These are phyloP conservation scores for Camellia japonica DNA, from an alignment of 148 eudicot genomes.

Conservation along the genomic window DNA sequence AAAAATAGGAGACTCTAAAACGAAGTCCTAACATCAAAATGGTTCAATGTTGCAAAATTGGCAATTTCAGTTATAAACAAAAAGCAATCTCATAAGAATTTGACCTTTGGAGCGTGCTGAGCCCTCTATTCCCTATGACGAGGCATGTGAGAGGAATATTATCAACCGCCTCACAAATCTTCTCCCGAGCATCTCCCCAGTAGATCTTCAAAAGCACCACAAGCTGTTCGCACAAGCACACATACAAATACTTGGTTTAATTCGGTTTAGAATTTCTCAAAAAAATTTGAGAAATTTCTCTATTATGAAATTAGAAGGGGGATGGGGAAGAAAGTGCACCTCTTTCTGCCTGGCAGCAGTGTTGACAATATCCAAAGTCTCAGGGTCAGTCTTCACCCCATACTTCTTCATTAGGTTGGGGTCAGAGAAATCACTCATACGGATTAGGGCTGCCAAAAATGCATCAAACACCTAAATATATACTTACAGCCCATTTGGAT, in stretches of 20 bases:
- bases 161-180: constrained; percentile 68
- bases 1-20: too few relatives aligned
- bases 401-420: constrained; percentile 62
- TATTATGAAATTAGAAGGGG: not conserved
- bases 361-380: constrained; percentile 46
- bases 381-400: constrained; percentile 55
- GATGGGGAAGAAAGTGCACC: not conserved
- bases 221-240: constrained; percentile 31
- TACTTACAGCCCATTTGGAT: not conserved
- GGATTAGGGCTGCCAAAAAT: constrained; percentile 57
- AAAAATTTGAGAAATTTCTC: not conserved
- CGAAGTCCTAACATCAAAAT: not conserved
- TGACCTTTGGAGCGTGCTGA: constrained; percentile 75
- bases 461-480: not conserved
- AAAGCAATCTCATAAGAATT: constrained; percentile 1
- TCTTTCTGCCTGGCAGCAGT: constrained; percentile 41
- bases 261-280: not conserved
- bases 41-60: too few relatives aligned
- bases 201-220: constrained; percentile 66
- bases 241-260: not conserved
- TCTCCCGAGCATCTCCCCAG: constrained; percentile 97
- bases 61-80: not conserved
- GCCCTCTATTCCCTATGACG: constrained; percentile 89
- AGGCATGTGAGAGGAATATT: constrained; percentile 63
- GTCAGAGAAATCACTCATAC: constrained; percentile 45